Conservation (phyloP, 2,329 filamentous ascomycete species). For the Mycosphaerella arachidis region DNA sequence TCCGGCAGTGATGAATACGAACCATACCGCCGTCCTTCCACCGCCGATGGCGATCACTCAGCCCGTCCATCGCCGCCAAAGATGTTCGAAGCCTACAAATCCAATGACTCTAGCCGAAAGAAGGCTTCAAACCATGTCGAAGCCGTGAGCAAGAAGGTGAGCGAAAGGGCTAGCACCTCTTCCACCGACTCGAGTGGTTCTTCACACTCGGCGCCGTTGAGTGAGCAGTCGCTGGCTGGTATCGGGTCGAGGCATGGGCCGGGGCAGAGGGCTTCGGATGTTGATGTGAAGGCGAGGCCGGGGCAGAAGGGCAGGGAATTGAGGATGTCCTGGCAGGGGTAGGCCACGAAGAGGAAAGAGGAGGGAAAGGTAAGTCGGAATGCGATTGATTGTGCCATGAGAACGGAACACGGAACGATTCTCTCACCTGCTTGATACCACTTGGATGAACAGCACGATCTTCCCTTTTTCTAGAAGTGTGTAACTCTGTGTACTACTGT, state of each 20-base stretch:
- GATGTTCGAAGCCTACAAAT: neutral
- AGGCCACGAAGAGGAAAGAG: neutral
- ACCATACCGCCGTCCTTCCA: neutral
- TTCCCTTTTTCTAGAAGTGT: neutral
- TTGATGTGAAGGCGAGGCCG: neutral
- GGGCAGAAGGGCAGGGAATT: slow-evolving; percentile 1
- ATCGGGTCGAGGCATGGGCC: neutral
- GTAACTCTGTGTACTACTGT: neutral
- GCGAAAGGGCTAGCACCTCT: neutral
- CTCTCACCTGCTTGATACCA: neutral
- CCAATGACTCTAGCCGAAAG: neutral
- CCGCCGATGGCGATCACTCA: neutral
- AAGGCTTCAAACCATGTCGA: neutral
- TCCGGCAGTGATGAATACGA: neutral
- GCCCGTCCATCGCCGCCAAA: neutral
- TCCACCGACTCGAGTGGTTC: neutral
- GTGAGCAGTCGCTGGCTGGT: neutral
- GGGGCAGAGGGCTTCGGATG: neutral
- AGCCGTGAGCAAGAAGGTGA: neutral
- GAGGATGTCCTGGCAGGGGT: slow-evolving; percentile 1
- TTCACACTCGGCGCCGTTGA: neutral
- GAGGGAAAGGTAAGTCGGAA: neutral
- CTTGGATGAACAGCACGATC: neutral
- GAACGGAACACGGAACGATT: neutral
- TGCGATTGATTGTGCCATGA: neutral